Base-by-base conservation (phyloP, 2,329 filamentous ascomycete genomes). In the Neocucurbitaria cava region DNA sequence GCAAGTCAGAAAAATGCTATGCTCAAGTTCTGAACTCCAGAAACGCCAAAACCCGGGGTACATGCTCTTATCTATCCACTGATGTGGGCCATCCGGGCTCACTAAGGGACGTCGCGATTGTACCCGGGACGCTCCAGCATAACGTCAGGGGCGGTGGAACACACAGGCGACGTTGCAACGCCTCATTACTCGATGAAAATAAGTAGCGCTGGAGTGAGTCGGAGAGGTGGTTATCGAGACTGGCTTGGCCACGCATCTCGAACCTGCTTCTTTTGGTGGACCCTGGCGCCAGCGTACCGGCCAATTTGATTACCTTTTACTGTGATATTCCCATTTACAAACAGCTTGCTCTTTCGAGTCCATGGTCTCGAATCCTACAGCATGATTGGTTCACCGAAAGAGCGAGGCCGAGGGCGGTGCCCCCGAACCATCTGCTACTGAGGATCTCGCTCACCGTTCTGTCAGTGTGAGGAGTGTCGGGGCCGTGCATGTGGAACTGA, bases 121-220 rank as follows among this genome's bases (percentile, higher is more conserved):
- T 52, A 53, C 52, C 62, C 61, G 58, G 54, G 58, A 54, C 56
- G 56, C 46, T 44, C 35, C 46, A 52, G 41, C 50, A 59, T 62
- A 62, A 58, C 49, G 59, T 44, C 61, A 62, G 61, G 58, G 61
- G 58, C 46, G 31, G 52, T 56, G 50, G 59, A 60, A 52, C 53
- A 52, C 53, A 52, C 52, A 61, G 58, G 60, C 48, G 50, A 58
- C 31, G 5, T 31, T 33, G 46, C 51, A 49, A 36, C 33, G 39
- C 44, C 39, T 17, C 55, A 46, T 75, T 74, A 74, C 73, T 75
- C 70, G 70, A 75, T 75, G 61, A 58, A 62, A 69, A 69, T 56
- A 63, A 51, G 57, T 63, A 62, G 51, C 40, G 54, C 33, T n/a
- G n/a, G 36, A 50, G 50, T 38, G 50, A 56, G 54, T 64, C 62